These are phyloP conservation scores for Raffaelea deltoideospora DNA, from an alignment of 2,329 filamentous ascomycete species.

Conservation along the genomic window DNA sequence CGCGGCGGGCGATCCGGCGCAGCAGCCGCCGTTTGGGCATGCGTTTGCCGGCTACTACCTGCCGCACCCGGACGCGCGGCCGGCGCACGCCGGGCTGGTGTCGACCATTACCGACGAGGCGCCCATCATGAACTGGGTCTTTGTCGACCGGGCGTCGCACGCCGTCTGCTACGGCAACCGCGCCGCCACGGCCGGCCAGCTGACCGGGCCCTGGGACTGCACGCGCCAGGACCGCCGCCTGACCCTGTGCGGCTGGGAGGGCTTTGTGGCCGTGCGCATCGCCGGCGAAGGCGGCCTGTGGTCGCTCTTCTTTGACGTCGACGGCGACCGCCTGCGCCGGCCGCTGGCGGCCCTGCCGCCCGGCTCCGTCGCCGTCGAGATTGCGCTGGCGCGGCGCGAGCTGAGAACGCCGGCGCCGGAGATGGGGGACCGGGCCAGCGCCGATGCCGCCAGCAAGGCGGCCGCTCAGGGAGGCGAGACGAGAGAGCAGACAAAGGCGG, in stretches of 20 bases:
- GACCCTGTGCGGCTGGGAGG: constrained; percentile 33
- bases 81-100: constrained; percentile 30
- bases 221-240: constrained; percentile 35
- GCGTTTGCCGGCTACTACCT: constrained; percentile 41
- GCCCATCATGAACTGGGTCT: constrained; percentile 37
- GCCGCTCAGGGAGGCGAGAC: not conserved
- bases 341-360: constrained; percentile 23
- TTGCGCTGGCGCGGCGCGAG: constrained; percentile 38
- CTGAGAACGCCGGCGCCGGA: constrained; percentile 13
- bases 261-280: constrained; percentile 26
- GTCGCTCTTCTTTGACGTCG: constrained; percentile 31
- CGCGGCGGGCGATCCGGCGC: constrained; percentile 12
- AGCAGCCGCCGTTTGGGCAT: constrained; percentile 23
- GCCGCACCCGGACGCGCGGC: constrained; percentile 36
- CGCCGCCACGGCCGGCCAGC: constrained; percentile 23
- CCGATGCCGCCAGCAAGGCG: not conserved
- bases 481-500: not conserved
- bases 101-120: constrained; percentile 32
- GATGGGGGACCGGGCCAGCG: constrained; percentile 1
- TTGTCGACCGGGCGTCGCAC: constrained; percentile 27
- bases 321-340: constrained; percentile 25
- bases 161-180: constrained; percentile 31
- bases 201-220: constrained; percentile 35
- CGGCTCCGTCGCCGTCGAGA: constrained; percentile 35
- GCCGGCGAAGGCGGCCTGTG: constrained; percentile 26